Conservation (phyloP, 495 filamentous ascomycete species). For the Pyrenula aspistea region DNA sequence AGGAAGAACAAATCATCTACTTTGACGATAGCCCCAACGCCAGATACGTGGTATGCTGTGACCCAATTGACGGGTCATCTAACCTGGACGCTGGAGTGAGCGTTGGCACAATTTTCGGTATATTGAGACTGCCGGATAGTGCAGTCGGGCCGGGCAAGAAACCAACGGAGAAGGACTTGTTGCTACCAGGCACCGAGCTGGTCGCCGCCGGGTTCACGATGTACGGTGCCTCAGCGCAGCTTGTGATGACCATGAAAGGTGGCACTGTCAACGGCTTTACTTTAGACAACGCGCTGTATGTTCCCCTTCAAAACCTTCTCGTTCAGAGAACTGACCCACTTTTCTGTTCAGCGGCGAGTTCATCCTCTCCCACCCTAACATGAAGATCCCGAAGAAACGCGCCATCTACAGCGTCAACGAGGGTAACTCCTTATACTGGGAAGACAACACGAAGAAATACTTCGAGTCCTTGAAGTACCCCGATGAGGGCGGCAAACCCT, state of each 20-base stretch:
- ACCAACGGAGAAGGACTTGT: conserved; percentile 71
- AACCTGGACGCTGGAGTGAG: conserved; percentile 97
- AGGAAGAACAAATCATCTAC: conserved; percentile 83
- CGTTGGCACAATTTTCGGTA: conserved; percentile 93
- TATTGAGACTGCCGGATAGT: conserved; percentile 71
- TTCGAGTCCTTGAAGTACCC: conserved; percentile 78
- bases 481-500: conserved; percentile 67
- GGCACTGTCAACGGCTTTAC: conserved; percentile 94
- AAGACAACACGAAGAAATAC: conserved; percentile 76
- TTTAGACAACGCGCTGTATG: conserved; percentile 68
- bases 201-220: conserved; percentile 96
- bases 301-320: neutral
- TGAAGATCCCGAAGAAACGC: conserved; percentile 68
- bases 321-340: neutral
- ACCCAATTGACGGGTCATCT: conserved; percentile 95
- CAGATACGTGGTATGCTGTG: conserved; percentile 90
- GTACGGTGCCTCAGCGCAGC: conserved; percentile 93
- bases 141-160: conserved; percentile 42
- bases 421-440: conserved; percentile 94
- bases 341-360: conserved; percentile 57
- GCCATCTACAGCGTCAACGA: conserved; percentile 98
- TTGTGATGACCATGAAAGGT: conserved; percentile 94
- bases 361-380: conserved; percentile 93
- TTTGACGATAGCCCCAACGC: conserved; percentile 72
- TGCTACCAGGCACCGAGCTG: conserved; percentile 79